Percentiles rank a stretch among this genome's conserved stretches.
These are phyloP conservation scores for Recurvomyces mirabilis DNA, from an alignment of 495 filamentous ascomycete species.

Conservation along the genomic window DNA sequence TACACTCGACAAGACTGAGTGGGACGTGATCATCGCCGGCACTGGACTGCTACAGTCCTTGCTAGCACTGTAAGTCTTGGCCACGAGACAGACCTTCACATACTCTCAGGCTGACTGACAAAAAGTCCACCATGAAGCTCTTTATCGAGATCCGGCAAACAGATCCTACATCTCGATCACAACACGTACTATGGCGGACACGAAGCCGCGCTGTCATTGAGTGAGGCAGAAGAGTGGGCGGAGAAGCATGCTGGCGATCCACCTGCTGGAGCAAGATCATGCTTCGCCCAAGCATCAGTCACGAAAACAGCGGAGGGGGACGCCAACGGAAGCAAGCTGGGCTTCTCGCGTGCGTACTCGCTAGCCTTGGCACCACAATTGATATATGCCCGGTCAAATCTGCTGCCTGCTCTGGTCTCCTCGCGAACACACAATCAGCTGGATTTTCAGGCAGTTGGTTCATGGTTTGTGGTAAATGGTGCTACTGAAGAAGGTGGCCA, in stretches of 20 bases:
- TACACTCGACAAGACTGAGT: constrained; percentile 62
- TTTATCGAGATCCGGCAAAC: constrained; percentile 82
- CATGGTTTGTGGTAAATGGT: constrained; percentile 74
- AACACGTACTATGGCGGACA: constrained; percentile 79
- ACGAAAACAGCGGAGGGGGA: constrained; percentile 18
- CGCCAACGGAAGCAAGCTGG: constrained; percentile 32
- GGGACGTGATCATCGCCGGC: constrained; percentile 86
- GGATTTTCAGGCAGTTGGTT: constrained; percentile 88
- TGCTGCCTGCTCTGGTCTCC: constrained; percentile 68
- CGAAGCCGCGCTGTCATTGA: constrained; percentile 77
- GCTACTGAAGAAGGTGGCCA: neutral
- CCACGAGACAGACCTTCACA: no score
- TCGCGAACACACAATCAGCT: constrained; percentile 80
- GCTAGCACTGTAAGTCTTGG: constrained; percentile 68
- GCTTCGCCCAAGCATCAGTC: constrained; percentile 32
- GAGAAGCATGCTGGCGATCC: constrained; percentile 27
- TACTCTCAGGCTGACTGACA: constrained; percentile 49
- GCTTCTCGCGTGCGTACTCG: constrained; percentile 66
- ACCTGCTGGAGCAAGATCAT: neutral
- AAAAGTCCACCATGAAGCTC: constrained; percentile 56
- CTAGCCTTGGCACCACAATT: constrained; percentile 76
- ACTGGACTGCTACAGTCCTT: constrained; percentile 86
- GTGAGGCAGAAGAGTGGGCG: constrained; percentile 73
- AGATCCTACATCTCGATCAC: constrained; percentile 77
- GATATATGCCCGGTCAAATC: constrained; percentile 68